Conservation (phyloP, 2,329 filamentous ascomycete species). For the Penicillium sp. region DNA sequence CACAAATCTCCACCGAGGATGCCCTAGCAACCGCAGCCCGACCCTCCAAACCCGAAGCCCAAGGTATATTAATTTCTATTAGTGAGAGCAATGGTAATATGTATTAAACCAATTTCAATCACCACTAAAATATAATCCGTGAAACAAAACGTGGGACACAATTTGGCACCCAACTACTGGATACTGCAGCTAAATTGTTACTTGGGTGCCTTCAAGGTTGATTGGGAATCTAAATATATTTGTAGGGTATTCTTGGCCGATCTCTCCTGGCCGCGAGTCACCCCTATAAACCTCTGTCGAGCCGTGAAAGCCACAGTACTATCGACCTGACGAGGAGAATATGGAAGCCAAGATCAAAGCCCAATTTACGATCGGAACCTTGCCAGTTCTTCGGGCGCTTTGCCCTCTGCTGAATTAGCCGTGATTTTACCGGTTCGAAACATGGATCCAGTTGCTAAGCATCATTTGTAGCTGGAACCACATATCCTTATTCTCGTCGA, state of each 20-base stretch:
- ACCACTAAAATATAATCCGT: not conserved
- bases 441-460: constrained; percentile 22
- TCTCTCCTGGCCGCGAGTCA: not conserved
- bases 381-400: not conserved
- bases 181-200: not conserved
- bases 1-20: constrained; percentile 31
- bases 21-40: constrained; percentile 37
- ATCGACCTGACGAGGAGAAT: too few species aligned
- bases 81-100: not conserved
- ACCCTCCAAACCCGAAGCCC: constrained; percentile 9
- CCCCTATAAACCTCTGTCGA: not conserved
- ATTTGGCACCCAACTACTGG: not conserved
- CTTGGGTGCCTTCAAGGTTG: not conserved
- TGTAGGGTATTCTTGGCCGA: constrained; percentile 16
- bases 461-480: constrained; percentile 22
- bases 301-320: not conserved
- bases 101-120: not conserved
- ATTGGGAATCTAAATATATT: not conserved
- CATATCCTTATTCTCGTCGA: constrained; percentile 18
- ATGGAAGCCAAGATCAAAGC: constrained; percentile 11
- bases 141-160: not conserved
- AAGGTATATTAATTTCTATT: not conserved
- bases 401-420: not conserved
- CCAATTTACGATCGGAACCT: constrained; percentile 1
- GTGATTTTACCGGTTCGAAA: constrained; percentile 13